A percentile compares a stretch with the other conserved stretches of the same genome.
Evolutionary conservation across 1,139 yeast genomes (phyloP).

Genomic region (Scheffersomyces insectosa): DNA sequence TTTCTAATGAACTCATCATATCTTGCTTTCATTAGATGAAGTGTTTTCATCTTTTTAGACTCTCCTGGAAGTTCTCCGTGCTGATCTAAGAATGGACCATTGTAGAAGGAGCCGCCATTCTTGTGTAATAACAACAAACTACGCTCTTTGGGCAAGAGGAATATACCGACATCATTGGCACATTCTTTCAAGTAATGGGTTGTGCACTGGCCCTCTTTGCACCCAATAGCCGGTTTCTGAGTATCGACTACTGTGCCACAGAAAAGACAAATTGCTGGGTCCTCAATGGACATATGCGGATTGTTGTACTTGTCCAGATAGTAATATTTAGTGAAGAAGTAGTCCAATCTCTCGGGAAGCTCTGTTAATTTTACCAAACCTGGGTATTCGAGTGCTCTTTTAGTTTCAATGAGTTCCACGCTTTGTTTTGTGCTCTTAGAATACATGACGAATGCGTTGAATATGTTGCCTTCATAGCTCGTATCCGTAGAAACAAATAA

Average conservation of each 20-base stretch:
- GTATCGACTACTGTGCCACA: conserved; percentile 73
- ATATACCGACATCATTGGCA: conserved; percentile 71
- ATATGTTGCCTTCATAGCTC: conserved; percentile 16
- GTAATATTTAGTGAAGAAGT: conserved; percentile 61
- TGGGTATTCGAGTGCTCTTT: conserved; percentile 56
- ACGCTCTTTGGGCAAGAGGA: conserved; percentile 74
- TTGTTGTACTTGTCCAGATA: conserved; percentile 45
- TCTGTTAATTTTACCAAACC: conserved; percentile 60
- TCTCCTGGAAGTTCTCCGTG: conserved; percentile 89
- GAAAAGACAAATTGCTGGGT: conserved; percentile 85
- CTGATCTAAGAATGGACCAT: conserved; percentile 81
- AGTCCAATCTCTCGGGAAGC: conserved; percentile 69
- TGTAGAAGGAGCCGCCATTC: conserved; percentile 78
- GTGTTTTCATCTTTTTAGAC: conserved; percentile 69
- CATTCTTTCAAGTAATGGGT: conserved; percentile 67
- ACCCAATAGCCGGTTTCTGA: conserved; percentile 59
- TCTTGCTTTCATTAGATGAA: conserved; percentile 60
- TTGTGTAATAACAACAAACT: conserved; percentile 66
- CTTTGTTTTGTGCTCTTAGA: conserved; percentile 5
- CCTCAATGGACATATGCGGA: conserved; percentile 50
- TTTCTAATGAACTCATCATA: conserved; percentile 68
- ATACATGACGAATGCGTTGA: conserved; percentile 20
- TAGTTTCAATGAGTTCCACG: conserved; percentile 7
- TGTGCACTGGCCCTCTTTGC: conserved; percentile 64
- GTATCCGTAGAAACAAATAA: conserved; percentile 8